Evolutionary conservation across 23 red algal species (phyloP).

Genomic region (Gracilaria gracilis): DNA sequence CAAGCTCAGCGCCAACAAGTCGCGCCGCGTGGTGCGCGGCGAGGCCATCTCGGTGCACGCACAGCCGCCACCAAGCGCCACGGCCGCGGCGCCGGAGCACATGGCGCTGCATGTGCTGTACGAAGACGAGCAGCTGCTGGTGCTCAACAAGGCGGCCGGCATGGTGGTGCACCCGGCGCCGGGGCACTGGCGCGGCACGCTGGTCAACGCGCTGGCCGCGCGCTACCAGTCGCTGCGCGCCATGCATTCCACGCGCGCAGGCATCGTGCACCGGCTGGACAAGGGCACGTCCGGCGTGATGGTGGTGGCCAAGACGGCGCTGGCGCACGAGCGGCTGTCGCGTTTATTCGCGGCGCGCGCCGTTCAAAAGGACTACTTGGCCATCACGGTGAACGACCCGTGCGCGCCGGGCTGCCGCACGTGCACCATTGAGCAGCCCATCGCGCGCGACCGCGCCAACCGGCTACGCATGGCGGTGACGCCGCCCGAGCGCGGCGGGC

Average conservation of each 20-base stretch:
- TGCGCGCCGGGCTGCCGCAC: conserved; percentile 24
- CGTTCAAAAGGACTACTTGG: conserved; percentile 86
- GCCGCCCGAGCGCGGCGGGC: conserved; percentile 60
- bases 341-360: conserved; percentile 62
- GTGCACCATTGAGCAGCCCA: conserved; percentile 58
- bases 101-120: conserved; percentile 75
- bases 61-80: conserved; percentile 20
- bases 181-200: conserved; percentile 93
- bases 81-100: conserved; percentile 44
- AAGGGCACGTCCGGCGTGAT: conserved; percentile 94
- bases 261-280: conserved; percentile 97
- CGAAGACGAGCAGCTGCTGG: conserved; percentile 70
- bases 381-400: conserved; percentile 79
- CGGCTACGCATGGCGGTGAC: conserved; percentile 64
- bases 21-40: conserved; percentile 17
- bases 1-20: conserved; percentile 38
- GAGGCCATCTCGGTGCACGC: conserved; percentile 48
- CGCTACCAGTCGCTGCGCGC: conserved; percentile 45
- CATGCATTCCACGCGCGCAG: conserved; percentile 48
- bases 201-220: conserved; percentile 87
- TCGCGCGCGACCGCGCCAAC: conserved; percentile 63
- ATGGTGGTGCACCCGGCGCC: conserved; percentile 85
- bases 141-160: conserved; percentile 85
- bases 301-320: conserved; percentile 63
- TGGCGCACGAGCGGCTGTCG: conserved; percentile 41